A percentile compares a stretch with the other conserved stretches of the same genome.
Evolutionary conservation across 768 basidiomycete species (phyloP).

Genomic region (Lentinula guzmanii): DNA sequence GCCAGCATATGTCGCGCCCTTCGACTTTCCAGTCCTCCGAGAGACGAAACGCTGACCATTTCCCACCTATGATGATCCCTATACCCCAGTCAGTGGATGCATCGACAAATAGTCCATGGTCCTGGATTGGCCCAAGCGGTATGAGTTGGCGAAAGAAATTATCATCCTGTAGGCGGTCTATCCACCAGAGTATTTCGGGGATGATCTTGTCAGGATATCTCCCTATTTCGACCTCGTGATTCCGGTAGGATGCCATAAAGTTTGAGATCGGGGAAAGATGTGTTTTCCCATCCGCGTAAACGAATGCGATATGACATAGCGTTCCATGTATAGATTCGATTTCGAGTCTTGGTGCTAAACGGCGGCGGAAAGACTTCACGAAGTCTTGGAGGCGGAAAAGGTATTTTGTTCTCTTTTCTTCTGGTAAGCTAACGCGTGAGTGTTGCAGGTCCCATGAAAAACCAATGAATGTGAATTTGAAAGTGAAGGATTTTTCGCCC

Average conservation of each 20-base stretch:
- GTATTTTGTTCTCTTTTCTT: conserved; percentile 20
- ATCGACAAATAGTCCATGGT: conserved; percentile 23
- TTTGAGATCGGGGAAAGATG: conserved; percentile 19
- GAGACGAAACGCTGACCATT: conserved; percentile 10
- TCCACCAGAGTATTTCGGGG: conserved; percentile 29
- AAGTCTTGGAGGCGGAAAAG: conserved; percentile 13
- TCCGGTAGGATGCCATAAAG: conserved; percentile 18
- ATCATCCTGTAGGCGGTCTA: background rate
- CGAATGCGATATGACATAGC: conserved; percentile 25
- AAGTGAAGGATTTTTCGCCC: conserved; percentile 4
- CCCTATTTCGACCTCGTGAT: background rate
- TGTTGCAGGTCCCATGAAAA: conserved; percentile 20
- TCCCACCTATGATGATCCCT: conserved; percentile 4
- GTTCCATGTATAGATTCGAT: conserved; percentile 21
- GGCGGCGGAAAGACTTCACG: background rate
- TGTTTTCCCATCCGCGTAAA: conserved; percentile 19
- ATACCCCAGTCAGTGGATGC: conserved; percentile 22
- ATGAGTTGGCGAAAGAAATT: conserved; percentile 10
- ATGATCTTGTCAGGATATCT: conserved; percentile 13
- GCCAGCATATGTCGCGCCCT: too few relatives aligned
- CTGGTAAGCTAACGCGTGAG: conserved; percentile 16
- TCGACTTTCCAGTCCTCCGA: too few relatives aligned
- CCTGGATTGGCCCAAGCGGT: background rate
- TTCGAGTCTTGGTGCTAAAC: background rate
- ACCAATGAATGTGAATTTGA: conserved; percentile 10